Base-by-base conservation (phyloP, 2,329 filamentous ascomycete genomes). In the Fusarium sp. region DNA sequence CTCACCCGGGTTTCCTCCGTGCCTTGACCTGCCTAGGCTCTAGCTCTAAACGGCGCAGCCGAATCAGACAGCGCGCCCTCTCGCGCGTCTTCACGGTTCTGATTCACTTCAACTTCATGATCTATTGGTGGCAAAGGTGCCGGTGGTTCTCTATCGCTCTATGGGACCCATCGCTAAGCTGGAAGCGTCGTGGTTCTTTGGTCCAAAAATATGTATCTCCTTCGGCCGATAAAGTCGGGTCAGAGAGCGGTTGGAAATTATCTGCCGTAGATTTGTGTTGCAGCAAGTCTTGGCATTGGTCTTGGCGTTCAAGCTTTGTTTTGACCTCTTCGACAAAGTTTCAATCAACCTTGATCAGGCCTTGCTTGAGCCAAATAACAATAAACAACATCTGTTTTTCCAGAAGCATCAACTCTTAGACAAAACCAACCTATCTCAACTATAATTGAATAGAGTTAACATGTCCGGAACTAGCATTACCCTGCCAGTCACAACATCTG, bases 281-380 rank as follows among this genome's bases (percentile, higher is more conserved):
- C 61, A 49, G 57, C 33, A 57, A 44, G 56, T 70, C 73, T 76
- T 76, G 74, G 74, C 70, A 38, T 60, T 48, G 23, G 66, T 73
- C 74, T 76, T 76, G 74, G 74, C 74, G 45, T 60, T 39, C 39
- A 65, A 69, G 70, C 72, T 69, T 76, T 76, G 73, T 75, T 75
- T 75, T 59, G 56, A 75, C 70, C 56, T 66, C 73, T 63, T 65
- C 56, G 46, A 59, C 38, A 49, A 48, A 44, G 58, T 49, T 72
- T 74, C 55, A 49, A 63, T 51, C 29, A 56, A 70, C 27, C 15
- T 48, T 56, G 15, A 51, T 8, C 29, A 35, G 18, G 25, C 38
- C 31, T 35, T 39, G 23, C 16, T 27, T 39, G 11, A 35, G 19
- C n/a, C 23, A 21, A 18, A 31, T 23, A 27, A 45, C 54, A 18